Percentiles rank a stretch among this genome's conserved stretches.
Conservation (phyloP, 75 land plant genomes). For the Selaginella tamariscina region DNA sequence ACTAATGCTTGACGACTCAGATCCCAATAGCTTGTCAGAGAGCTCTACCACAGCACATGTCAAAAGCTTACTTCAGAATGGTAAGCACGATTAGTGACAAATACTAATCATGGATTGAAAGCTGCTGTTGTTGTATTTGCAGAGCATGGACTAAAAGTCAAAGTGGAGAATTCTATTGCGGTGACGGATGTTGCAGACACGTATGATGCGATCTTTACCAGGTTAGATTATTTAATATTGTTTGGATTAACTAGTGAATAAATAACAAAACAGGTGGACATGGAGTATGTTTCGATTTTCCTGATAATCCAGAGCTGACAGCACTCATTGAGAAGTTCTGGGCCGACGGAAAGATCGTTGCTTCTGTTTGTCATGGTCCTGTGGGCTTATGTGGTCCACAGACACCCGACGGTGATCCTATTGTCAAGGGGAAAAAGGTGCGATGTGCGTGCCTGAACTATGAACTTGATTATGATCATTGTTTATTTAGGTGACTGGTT, state of each 20-base stretch:
- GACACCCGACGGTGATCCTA: constrained; percentile 24
- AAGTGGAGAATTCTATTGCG: constrained; percentile 22
- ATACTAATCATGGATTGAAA: neutral
- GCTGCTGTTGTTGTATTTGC: neutral
- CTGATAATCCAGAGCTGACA: constrained; percentile 17
- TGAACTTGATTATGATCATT: too few species aligned
- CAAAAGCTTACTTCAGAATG: constrained; percentile 18
- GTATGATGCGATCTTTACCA: constrained; percentile 34
- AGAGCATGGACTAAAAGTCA: constrained; percentile 19
- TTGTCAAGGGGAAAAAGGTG: constrained; percentile 32
- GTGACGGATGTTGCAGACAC: constrained; percentile 14
- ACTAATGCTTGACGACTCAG: constrained; percentile 6
- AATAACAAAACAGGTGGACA: constrained; percentile 26
- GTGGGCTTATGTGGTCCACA: constrained; percentile 19
- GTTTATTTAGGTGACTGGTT: constrained; percentile 30
- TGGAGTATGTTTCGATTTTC: constrained; percentile 27
- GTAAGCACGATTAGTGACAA: neutral
- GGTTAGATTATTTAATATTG: constrained; percentile 6
- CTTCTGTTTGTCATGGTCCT: constrained; percentile 33
- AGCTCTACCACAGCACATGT: constrained; percentile 18
- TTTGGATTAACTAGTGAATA: neutral
- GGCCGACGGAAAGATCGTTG: constrained; percentile 27
- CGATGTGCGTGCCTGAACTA: neutral
- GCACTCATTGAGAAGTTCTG: constrained; percentile 24
- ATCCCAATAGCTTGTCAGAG: constrained; percentile 21